phyloP scores from a whole-genome alignment of 169 alveolate genomes.

The Plasmodium berghei region DNA sequence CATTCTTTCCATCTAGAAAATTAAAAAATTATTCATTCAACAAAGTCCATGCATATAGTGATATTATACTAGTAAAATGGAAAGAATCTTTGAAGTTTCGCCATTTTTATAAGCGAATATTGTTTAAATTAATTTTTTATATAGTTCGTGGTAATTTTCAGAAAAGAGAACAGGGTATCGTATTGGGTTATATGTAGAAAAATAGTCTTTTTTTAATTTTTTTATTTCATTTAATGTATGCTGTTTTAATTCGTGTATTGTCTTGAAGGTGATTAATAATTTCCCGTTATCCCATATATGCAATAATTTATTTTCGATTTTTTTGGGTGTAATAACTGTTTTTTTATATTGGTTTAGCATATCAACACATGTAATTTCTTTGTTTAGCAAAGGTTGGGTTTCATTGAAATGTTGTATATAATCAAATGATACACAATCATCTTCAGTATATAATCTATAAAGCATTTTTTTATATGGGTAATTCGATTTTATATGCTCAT shows the following conservation, averaged over 20 bases:
- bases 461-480: slow-evolving; percentile 90
- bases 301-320: slow-evolving; percentile 44
- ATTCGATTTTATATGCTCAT: slow-evolving; percentile 90
- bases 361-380: slow-evolving; percentile 23
- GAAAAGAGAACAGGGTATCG: slow-evolving; percentile 40
- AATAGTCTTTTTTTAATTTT: slow-evolving; percentile 39
- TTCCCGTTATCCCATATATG: slow-evolving; percentile 65
- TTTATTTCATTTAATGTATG: slow-evolving; percentile 35
- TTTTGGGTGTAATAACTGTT: slow-evolving; percentile 25
- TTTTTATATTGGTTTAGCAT: slow-evolving; percentile 22
- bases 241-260: slow-evolving; percentile 29
- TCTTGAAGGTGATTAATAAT: slow-evolving; percentile 35
- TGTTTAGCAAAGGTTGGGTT: slow-evolving; percentile 22
- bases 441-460: slow-evolving; percentile 82
- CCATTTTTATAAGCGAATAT: no score
- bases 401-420: slow-evolving; percentile 68
- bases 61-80: no score
- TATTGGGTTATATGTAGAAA: background rate
- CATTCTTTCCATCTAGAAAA: no score
- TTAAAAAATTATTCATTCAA: no score
- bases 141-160: slow-evolving; percentile 15
- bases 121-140: slow-evolving; percentile 4
- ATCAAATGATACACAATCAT: slow-evolving; percentile 80
- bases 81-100: no score
- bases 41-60: no score